These are phyloP conservation scores for Oryza coarctata DNA, from an alignment of 176 grass and related monocot species.

Conservation along the genomic window DNA sequence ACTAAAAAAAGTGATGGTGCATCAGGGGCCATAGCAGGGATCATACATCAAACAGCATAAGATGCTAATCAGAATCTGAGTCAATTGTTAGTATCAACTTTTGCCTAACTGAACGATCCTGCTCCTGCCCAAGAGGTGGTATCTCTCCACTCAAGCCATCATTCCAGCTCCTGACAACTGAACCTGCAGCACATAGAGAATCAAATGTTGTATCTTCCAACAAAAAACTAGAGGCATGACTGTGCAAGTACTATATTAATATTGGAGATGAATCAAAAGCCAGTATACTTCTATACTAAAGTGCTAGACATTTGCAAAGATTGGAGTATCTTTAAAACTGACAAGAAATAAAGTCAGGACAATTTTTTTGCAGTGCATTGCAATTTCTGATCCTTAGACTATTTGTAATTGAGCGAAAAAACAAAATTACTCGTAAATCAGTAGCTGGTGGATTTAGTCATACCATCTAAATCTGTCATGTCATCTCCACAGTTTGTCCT, in stretches of 20 bases:
- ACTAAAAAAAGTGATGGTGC: neutral
- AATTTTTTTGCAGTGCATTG: neutral
- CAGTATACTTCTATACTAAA: neutral
- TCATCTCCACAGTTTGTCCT: constrained; percentile 30
- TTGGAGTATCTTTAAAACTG: neutral
- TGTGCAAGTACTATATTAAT: constrained; percentile 12
- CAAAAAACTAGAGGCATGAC: neutral
- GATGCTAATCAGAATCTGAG: constrained; percentile 61
- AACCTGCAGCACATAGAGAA: constrained; percentile 48
- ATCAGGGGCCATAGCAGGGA: neutral
- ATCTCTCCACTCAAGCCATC: constrained; percentile 1
- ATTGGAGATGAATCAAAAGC: neutral
- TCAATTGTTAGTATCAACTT: constrained; percentile 53
- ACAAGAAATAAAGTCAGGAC: neutral
- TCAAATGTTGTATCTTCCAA: constrained; percentile 12
- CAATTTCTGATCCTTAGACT: neutral
- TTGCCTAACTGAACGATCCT: constrained; percentile 45
- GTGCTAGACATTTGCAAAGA: neutral
- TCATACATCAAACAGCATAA: neutral
- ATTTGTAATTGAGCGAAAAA: neutral
- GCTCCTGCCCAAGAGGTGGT: neutral
- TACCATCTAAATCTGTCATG: constrained; percentile 28
- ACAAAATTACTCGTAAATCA: constrained; percentile 16
- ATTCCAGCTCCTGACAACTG: constrained; percentile 20
- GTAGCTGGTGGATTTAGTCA: neutral